A percentile compares a stretch with the other conserved stretches of the same genome.
Evolutionary conservation across 306 rosid genomes (phyloP).

Genomic region (Morella rubra): DNA sequence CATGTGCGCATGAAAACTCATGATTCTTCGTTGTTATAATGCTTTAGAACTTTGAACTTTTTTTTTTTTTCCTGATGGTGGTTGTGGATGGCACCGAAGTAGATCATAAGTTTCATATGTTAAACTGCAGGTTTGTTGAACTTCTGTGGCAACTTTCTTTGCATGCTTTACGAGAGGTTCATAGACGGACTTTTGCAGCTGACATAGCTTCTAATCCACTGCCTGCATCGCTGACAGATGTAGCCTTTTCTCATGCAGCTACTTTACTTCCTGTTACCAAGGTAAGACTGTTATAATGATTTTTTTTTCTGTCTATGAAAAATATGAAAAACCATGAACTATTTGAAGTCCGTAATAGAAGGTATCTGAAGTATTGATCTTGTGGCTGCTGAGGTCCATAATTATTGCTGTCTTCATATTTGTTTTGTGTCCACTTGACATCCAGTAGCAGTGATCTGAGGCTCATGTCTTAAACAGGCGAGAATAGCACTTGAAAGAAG

Average conservation of each 20-base stretch:
- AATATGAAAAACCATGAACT: slow-evolving; percentile 7
- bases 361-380: not conserved
- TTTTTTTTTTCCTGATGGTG: slow-evolving; percentile 1
- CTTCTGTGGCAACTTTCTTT: slow-evolving; percentile 98
- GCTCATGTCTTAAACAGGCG: slow-evolving; percentile 59
- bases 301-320: not conserved
- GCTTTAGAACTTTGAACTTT: not conserved
- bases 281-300: slow-evolving; percentile 44
- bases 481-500: slow-evolving; percentile 97
- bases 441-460: slow-evolving; percentile 26
- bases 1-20: not conserved
- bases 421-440: slow-evolving; percentile 19
- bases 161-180: slow-evolving; percentile 99
- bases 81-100: not conserved
- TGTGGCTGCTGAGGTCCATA: not conserved
- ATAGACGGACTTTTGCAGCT: slow-evolving; percentile 82
- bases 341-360: not conserved
- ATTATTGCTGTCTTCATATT: slow-evolving; percentile 11
- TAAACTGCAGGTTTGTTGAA: slow-evolving; percentile 83
- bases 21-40: too few relatives aligned
- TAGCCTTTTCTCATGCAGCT: slow-evolving; percentile 98
- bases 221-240: slow-evolving; percentile 93
- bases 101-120: slow-evolving; percentile 6
- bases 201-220: slow-evolving; percentile 87
- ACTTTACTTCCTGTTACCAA: slow-evolving; percentile 96